Evolutionary conservation across 331 rosid species (phyloP).

Genomic region (Telfairia occidentalis): DNA sequence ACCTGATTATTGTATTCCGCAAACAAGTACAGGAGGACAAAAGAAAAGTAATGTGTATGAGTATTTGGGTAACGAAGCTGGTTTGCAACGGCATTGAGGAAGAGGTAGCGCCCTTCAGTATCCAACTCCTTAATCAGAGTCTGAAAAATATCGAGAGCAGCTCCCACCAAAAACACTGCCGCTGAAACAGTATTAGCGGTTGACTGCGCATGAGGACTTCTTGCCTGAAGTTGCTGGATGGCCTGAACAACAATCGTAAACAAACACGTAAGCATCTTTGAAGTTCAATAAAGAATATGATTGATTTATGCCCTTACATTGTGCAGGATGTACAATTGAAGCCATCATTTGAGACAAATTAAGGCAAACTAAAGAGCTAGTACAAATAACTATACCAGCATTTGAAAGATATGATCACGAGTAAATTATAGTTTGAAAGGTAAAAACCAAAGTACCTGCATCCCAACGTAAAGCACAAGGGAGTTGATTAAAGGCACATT

Average conservation of each 20-base stretch:
- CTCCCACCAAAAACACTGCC: slow-evolving; percentile 74
- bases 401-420: neutral
- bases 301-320: neutral
- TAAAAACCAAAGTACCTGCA: slow-evolving; percentile 54
- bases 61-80: slow-evolving; percentile 96
- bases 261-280: neutral
- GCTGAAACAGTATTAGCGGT: slow-evolving; percentile 37
- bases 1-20: slow-evolving; percentile 93
- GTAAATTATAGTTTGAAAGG: neutral
- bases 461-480: slow-evolving; percentile 85
- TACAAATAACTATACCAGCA: neutral
- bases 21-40: slow-evolving; percentile 82
- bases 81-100: slow-evolving; percentile 91
- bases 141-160: slow-evolving; percentile 89
- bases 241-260: slow-evolving; percentile 42
- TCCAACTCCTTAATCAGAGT: slow-evolving; percentile 61
- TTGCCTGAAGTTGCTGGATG: slow-evolving; percentile 78
- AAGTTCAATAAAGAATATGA: neutral
- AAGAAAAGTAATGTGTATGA: slow-evolving; percentile 89
- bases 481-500: slow-evolving; percentile 90
- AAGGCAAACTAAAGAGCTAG: neutral
- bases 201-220: slow-evolving; percentile 62
- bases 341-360: neutral
- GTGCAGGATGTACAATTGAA: neutral
- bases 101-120: slow-evolving; percentile 98